These are phyloP conservation scores for Lagerstroemia speciosa DNA, from an alignment of 345 rosid species.

Conservation along the genomic window DNA sequence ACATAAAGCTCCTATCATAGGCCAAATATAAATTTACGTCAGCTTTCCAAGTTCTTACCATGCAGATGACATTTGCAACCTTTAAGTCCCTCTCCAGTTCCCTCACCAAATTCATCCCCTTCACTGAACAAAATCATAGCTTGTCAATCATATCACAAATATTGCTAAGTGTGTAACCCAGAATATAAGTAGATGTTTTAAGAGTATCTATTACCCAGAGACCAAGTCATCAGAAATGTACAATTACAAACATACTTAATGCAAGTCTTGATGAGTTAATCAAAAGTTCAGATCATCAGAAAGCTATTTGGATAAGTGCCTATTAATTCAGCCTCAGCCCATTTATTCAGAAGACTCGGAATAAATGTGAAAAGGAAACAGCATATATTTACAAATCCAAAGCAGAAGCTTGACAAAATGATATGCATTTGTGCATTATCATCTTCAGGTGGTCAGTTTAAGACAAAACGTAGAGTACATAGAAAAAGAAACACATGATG, in stretches of 20 bases:
- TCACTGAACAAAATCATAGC: conserved; percentile 72
- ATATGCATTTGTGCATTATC: background rate
- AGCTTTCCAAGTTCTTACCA: conserved; percentile 37
- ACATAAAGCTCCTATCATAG: background rate
- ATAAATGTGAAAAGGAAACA: background rate
- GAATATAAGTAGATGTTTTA: background rate
- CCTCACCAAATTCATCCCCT: conserved; percentile 98
- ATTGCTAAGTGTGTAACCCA: background rate
- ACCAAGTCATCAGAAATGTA: background rate
- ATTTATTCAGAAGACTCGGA: background rate
- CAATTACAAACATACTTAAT: background rate
- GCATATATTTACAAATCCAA: background rate
- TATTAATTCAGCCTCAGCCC: background rate
- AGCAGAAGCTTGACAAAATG: background rate
- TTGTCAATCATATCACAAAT: background rate
- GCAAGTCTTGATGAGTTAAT: background rate
- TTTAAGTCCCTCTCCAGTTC: conserved; percentile 96
- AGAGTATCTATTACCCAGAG: background rate
- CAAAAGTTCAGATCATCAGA: background rate
- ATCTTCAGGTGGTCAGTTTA: background rate
- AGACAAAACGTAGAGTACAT: background rate
- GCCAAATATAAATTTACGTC: background rate
- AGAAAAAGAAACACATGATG: background rate
- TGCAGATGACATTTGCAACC: conserved; percentile 92
- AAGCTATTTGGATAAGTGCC: background rate